Percentiles rank a stretch among this genome's conserved stretches.
These are phyloP conservation scores for Chlorella sp. DNA, from an alignment of 139 green algal species.

Conservation along the genomic window DNA sequence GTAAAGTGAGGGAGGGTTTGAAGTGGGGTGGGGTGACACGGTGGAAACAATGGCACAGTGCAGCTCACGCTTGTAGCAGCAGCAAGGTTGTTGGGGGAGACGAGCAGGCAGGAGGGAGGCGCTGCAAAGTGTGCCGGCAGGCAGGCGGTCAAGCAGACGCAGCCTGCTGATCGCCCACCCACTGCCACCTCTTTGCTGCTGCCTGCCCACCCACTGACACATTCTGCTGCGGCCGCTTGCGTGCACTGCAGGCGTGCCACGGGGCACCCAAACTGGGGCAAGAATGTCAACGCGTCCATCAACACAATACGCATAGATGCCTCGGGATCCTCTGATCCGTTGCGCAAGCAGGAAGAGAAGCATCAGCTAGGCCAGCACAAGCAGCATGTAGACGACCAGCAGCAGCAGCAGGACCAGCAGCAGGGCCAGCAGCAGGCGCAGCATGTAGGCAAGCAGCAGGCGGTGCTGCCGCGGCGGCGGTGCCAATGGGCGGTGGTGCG, in stretches of 20 bases:
- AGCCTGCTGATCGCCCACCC: too few species aligned
- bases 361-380: neutral
- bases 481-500: slow-evolving; percentile 32
- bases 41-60: too few species aligned
- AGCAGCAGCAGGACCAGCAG: neutral
- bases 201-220: too few species aligned
- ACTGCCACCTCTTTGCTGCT: too few species aligned
- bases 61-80: neutral
- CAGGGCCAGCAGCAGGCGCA: neutral
- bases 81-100: neutral
- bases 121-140: too few species aligned
- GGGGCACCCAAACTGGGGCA: neutral
- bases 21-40: too few species aligned
- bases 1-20: too few species aligned
- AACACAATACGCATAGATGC: slow-evolving; percentile 28
- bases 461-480: neutral
- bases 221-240: neutral
- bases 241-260: slow-evolving; percentile 17
- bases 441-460: neutral
- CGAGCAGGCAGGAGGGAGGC: neutral
- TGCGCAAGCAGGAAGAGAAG: neutral
- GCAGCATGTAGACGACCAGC: neutral
- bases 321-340: too few species aligned
- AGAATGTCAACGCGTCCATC: slow-evolving; percentile 26
- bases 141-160: too few species aligned